Base-by-base conservation (phyloP, 2,329 filamentous ascomycete genomes). In the Arthrobotrys entomopaga region DNA sequence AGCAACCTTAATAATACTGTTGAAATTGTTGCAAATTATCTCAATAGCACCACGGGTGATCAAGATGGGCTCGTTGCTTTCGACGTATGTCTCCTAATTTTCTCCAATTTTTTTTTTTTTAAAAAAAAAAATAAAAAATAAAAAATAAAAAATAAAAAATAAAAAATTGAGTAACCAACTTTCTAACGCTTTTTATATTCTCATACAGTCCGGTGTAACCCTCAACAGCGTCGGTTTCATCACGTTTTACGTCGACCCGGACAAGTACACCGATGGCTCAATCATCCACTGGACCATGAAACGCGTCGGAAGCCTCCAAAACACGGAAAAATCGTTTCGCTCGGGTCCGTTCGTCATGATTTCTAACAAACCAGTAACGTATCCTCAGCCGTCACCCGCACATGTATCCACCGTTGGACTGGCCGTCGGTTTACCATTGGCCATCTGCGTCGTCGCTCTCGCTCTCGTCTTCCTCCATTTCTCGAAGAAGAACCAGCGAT, bases 251-350 rank as follows among this genome's bases (percentile, higher is more conserved):
- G 71, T 75, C 24, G 71, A 75, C 43, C 71, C 71, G 16, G 65
- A 16, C 13, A 70, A 65, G 48, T 69, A 65, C 34, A 50, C 40
- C 11, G 59, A 65, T 11, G 65, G 60, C 13, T 58, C 59, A 24
- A 65, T 74, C 43, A 59, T 74, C 52, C 70, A 70, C 16, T 69
- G 71, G 71, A 70, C 38, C 1, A 70, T 75, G 65, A 65, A 65
- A 52, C 61, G 64, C 22, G 49, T 74, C 43, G 70, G 70, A 3
- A 22, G 24, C 46, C 57, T 67, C 40, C 24, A 26, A 10, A 74
- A 74, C 24, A 67, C 52, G 4, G 70, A 74, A 42, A 74, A 59
- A 22, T 74, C 70, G 5, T 64, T 74, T 57, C 70, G 70, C 29
- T 64, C 40, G 2, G 65, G 65, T 56, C 71, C 65, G 19, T 60